Evolutionary conservation across 306 rosid genomes (phyloP).

Genomic region (Astragalus glycyphyllos): DNA sequence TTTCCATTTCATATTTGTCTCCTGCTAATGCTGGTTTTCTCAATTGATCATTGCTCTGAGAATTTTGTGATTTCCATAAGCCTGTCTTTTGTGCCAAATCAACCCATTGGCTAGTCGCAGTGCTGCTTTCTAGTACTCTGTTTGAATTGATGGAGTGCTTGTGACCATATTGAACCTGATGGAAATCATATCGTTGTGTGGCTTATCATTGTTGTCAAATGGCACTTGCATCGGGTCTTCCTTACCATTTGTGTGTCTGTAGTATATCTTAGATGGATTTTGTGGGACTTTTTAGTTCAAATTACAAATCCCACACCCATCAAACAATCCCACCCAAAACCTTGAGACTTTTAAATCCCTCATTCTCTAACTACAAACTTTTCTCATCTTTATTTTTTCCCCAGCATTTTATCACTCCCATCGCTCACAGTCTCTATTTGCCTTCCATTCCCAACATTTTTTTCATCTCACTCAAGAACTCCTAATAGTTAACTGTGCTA

Average conservation of each 20-base stretch:
- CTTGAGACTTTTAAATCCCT: too few relatives aligned
- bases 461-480: too few relatives aligned
- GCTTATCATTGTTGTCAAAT: not conserved
- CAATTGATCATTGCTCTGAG: conserved; percentile 1
- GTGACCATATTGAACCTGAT: not conserved
- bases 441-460: too few relatives aligned
- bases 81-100: not conserved
- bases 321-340: too few relatives aligned
- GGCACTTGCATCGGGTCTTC: not conserved
- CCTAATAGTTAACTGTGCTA: too few relatives aligned
- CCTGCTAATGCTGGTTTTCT: conserved; percentile 17
- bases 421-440: too few relatives aligned
- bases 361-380: too few relatives aligned
- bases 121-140: not conserved
- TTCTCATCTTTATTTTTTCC: too few relatives aligned
- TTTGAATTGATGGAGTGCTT: not conserved
- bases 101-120: not conserved
- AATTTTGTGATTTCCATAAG: not conserved
- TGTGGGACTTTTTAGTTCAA: too few relatives aligned
- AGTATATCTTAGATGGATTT: too few relatives aligned
- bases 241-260: not conserved
- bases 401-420: too few relatives aligned
- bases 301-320: too few relatives aligned
- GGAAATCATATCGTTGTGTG: not conserved
- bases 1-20: conserved; percentile 20